These are phyloP conservation scores for Staphylotrichum longicolle DNA, from an alignment of 495 filamentous ascomycete species.

Conservation along the genomic window DNA sequence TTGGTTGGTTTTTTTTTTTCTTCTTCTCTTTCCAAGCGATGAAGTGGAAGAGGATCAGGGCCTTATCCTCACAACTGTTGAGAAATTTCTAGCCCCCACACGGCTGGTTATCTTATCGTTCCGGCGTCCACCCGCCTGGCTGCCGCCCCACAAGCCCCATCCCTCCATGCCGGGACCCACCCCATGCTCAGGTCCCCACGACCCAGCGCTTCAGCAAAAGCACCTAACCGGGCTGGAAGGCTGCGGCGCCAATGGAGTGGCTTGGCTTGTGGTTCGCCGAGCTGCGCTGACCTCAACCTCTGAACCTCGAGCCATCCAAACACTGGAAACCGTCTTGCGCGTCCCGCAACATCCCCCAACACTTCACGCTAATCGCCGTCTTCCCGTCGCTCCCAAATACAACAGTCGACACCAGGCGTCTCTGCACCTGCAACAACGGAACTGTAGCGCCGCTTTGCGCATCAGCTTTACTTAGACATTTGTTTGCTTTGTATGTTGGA, in stretches of 20 bases:
- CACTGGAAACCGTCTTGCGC: conserved; percentile 1
- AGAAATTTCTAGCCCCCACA: conserved; percentile 25
- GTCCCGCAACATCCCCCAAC: neutral
- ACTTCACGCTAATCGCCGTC: too few species aligned
- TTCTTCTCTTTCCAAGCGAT: neutral
- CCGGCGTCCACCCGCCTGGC: too few species aligned
- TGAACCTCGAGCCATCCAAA: conserved; percentile 2
- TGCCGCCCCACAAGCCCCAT: too few species aligned
- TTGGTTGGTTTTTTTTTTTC: conserved; percentile 5
- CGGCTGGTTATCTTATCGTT: conserved; percentile 28
- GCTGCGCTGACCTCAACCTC: conserved; percentile 6
- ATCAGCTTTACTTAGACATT: conserved; percentile 1
- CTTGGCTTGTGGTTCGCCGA: conserved; percentile 8
- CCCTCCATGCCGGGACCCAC: neutral
- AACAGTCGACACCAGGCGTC: neutral
- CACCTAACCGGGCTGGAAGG: neutral
- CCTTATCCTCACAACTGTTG: conserved; percentile 4
- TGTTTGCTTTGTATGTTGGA: conserved; percentile 23
- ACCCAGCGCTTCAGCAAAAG: conserved; percentile 11
- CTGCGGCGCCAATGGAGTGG: conserved; percentile 16
- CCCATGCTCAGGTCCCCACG: conserved; percentile 5
- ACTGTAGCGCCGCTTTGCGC: conserved; percentile 3
- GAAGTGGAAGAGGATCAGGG: conserved; percentile 14
- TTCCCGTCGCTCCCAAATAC: neutral
- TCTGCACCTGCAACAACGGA: conserved; percentile 12